Evolutionary conservation across 2,329 filamentous ascomycete genomes (phyloP), one percentile per base, ranked within the genome.

Genomic region (Pseudophaeomoniella oleicola): DNA sequence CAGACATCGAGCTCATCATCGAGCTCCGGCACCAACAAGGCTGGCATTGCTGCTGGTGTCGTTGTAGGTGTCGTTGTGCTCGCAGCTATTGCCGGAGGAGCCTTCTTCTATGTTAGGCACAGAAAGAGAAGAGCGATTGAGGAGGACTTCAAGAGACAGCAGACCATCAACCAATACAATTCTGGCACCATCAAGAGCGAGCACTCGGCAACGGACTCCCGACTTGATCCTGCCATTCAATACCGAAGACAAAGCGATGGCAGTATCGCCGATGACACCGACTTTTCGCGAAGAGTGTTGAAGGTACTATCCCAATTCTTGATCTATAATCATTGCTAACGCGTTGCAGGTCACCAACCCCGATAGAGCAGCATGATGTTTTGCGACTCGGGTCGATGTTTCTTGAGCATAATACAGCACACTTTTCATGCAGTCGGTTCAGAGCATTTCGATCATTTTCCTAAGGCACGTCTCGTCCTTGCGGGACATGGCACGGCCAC

Each of bases 181-280:
- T 52, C 55, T 34, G 78, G 81, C 46, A 71, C 69, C 46, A 70
- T 71, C 46, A 71, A 52, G 68, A 74, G 54, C 72, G 78, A 42
- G 67, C 67, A 42, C 60, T 84, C 82, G 6, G 78, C 83, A 62
- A 75, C 75, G 11, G 88, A 96, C 54, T 78, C 82, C 30, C 76
- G 88, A 38, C 75, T 94, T 39, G 88, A 96, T 46, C 85, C 86
- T 5, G 78, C 69, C 39, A 73, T 86, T 45, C 78, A 92, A 71
- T 78, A 80, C 40, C 72, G 85, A 53, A 75, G 87, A 59, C 72
- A 88, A 64, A 94, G 88, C 61, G 84, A 90, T 52, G 88, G 88
- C 48, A 94, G 87, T 59, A 94, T 96, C 58, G 88, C 87, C 36
- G 88, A 96, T 58, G 92, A 94, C 61, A 78, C 93, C 61, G 88